Conservation (phyloP, 2,329 filamentous ascomycete species). For the Epichloe typhina region DNA sequence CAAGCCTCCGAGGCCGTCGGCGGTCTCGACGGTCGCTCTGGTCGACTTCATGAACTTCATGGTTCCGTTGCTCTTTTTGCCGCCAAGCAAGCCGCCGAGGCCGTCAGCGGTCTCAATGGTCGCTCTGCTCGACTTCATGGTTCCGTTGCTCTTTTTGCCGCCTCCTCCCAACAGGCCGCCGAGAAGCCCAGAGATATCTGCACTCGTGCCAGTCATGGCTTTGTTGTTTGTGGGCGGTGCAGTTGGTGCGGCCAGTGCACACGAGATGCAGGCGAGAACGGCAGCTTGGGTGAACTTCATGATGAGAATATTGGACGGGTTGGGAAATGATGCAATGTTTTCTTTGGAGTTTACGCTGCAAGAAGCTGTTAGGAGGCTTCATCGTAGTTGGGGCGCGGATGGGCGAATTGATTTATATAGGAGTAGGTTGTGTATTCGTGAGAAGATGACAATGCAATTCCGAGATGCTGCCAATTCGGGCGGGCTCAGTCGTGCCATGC, state of each 20-base stretch:
- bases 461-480: neutral
- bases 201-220: neutral
- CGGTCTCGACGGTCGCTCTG: no score
- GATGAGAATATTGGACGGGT: neutral
- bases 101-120: no score
- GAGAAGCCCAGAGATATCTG: neutral
- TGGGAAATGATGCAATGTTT: neutral
- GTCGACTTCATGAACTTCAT: no score
- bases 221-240: neutral
- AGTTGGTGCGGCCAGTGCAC: neutral
- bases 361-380: neutral
- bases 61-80: no score
- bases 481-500: neutral
- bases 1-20: no score
- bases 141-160: no score
- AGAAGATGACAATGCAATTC: neutral
- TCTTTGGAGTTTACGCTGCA: neutral
- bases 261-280: constrained; percentile 1
- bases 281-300: neutral
- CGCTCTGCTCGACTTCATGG: no score
- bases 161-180: no score
- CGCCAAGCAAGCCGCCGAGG: no score
- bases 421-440: neutral
- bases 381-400: neutral
- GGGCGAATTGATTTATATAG: neutral